Conservation (phyloP, 2,329 filamentous ascomycete species). For the Penicillium polonicum region DNA sequence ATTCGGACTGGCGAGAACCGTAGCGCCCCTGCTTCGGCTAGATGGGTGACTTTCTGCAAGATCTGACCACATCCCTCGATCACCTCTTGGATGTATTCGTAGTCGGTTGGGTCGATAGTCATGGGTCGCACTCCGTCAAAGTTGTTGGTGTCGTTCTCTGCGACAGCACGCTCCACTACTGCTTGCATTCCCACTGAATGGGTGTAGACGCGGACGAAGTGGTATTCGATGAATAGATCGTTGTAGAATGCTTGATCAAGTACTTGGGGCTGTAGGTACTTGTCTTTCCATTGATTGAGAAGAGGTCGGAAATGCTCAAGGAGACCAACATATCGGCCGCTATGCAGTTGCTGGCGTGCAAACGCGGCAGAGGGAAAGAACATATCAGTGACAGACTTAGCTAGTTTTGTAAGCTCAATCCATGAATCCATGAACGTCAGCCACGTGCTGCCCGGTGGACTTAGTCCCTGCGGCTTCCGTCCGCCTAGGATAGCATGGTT, state of each 20-base stretch:
- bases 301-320: conserved; percentile 44
- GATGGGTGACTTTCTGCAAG: conserved; percentile 49
- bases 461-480: conserved; percentile 35
- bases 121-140: conserved; percentile 42
- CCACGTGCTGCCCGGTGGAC: conserved; percentile 49
- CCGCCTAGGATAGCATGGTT: conserved; percentile 36
- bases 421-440: conserved; percentile 54
- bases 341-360: conserved; percentile 40
- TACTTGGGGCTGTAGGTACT: conserved; percentile 34
- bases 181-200: conserved; percentile 55
- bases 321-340: conserved; percentile 52
- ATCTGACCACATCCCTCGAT: conserved; percentile 55
- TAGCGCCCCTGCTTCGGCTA: conserved; percentile 49
- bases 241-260: conserved; percentile 44
- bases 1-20: conserved; percentile 55
- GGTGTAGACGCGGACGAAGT: conserved; percentile 47
- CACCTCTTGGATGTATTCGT: conserved; percentile 57
- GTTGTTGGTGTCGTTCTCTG: conserved; percentile 33
- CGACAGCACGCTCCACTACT: conserved; percentile 54
- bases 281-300: conserved; percentile 39
- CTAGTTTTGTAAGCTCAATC: conserved; percentile 50
- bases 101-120: conserved; percentile 51
- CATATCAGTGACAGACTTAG: conserved; percentile 54
- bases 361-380: conserved; percentile 48
- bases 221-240: conserved; percentile 55